phyloP scores from a whole-genome alignment of 768 basidiomycete genomes.

The Hericium coralloides region DNA sequence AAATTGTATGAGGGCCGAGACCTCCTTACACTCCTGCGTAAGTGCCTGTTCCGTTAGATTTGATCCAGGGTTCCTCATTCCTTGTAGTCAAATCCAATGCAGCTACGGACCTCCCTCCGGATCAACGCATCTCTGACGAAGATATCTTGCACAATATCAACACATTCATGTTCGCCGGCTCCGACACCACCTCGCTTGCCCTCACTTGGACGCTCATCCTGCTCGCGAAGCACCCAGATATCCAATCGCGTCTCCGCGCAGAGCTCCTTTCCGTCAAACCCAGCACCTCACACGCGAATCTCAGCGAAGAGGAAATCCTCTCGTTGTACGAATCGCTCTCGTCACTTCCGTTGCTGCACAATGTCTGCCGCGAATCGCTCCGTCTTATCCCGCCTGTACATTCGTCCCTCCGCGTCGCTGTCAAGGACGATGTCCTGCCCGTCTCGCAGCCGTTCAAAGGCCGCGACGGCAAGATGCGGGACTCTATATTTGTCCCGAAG shows the following conservation, averaged over 20 bases:
- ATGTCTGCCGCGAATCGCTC: conserved; percentile 65
- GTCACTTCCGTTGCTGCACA: conserved; percentile 62
- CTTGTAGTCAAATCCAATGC: conserved; percentile 73
- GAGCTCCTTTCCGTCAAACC: conserved; percentile 48
- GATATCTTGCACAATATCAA: conserved; percentile 83
- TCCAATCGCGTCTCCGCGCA: conserved; percentile 62
- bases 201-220: conserved; percentile 80
- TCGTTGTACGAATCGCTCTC: conserved; percentile 51
- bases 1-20: conserved; percentile 56
- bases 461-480: conserved; percentile 33
- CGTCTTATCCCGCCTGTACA: conserved; percentile 78
- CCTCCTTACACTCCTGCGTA: conserved; percentile 68
- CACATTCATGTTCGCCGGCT: conserved; percentile 87
- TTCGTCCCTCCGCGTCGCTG: conserved; percentile 73
- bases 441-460: conserved; percentile 50
- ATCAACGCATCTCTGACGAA: conserved; percentile 75
- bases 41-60: conserved; percentile 21
- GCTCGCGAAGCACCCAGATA: conserved; percentile 54
- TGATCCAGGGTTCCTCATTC: not conserved
- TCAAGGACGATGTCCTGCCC: conserved; percentile 70
- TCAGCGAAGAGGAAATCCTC: conserved; percentile 42
- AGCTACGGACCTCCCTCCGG: conserved; percentile 55
- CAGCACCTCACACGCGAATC: conserved; percentile 18
- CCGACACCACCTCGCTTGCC: conserved; percentile 77
- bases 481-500: conserved; percentile 44